Evolutionary conservation across 2,329 filamentous ascomycete genomes (phyloP).

Genomic region (Penicillium fuscoglaucum): DNA sequence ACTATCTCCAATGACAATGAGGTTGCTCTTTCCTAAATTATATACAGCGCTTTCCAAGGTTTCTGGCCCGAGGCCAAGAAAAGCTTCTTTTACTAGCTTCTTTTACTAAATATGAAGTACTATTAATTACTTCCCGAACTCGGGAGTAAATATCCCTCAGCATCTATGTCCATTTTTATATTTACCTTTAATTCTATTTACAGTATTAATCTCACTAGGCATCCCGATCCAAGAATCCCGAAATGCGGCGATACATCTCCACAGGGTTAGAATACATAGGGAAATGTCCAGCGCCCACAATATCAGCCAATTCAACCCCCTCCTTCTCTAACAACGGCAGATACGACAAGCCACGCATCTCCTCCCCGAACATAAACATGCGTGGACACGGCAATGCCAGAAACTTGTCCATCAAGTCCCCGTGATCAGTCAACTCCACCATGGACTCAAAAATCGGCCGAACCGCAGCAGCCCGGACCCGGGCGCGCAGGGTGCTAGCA

Average conservation of each 20-base stretch:
- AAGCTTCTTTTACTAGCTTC: not conserved
- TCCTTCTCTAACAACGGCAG: slow-evolving; percentile 15
- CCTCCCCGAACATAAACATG: slow-evolving; percentile 30
- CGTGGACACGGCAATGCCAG: slow-evolving; percentile 14
- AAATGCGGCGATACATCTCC: slow-evolving; percentile 27
- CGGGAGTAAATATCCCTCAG: not conserved
- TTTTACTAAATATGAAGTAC: not conserved
- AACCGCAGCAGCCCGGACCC: slow-evolving; percentile 21
- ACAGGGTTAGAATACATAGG: slow-evolving; percentile 33
- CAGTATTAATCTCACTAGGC: not conserved
- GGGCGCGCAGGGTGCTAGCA: slow-evolving; percentile 19
- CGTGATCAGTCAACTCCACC: slow-evolving; percentile 25
- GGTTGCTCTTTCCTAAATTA: not conserved
- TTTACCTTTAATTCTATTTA: not conserved
- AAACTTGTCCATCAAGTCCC: slow-evolving; percentile 22
- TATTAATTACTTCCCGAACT: too few relatives aligned
- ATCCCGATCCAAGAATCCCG: slow-evolving; percentile 16
- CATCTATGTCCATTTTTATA: not conserved
- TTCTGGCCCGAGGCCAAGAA: not conserved
- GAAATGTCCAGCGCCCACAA: slow-evolving; percentile 26
- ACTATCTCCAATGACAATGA: not conserved
- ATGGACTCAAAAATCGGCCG: slow-evolving; percentile 28
- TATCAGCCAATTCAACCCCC: slow-evolving; percentile 26
- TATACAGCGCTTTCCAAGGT: not conserved
- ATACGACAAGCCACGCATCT: slow-evolving; percentile 24